Evolutionary conservation across 2,329 filamentous ascomycete species (phyloP), one percentile per base, ranked within the genome.

Genomic region (Fusarium graminum): DNA sequence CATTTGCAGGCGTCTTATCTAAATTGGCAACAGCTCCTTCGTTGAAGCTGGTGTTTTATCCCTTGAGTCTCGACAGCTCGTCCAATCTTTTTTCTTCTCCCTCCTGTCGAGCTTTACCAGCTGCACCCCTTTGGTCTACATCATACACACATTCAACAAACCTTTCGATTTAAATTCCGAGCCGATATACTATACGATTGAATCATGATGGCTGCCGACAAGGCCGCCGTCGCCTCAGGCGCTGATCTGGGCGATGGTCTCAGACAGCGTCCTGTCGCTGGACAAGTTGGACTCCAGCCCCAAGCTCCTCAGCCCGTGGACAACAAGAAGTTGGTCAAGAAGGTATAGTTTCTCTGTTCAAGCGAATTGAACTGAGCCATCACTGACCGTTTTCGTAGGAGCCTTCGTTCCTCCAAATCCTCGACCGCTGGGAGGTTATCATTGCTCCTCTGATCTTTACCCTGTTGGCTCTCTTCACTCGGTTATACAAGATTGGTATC

Each of bases 401-500:
- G 68, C 82, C 86, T 69, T 86, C 86, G 25, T 76, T 91, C 66
- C 79, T 92, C 70, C 77, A 89, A 55, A 82, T 86, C 71, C 84
- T 93, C 68, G 82, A 85, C 72, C 81, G 89, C 78, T 86, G 88
- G 85, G 84, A 91, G 76, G 81, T 84, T 75, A 74, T 89, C 74
- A 82, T 88, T 74, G 84, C 86, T 65, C 85, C 88, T 53, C 75
- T 90, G 72, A 74, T 90, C 74, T 87, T 90, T 79, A 86, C 86
- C 59, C 74, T 82, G 67, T 76, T 89, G 52, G 86, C 89, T 57
- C 82, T 90, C 79, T 88, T 90, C 76, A 91, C 89, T 38, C 83
- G 89, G 67, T 76, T 91, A 66, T 91, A 85, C 79, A 90, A 89
- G 81, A 91, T 91, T 74, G 89, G 89, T 57, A 79, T 90, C 53